Evolutionary conservation across 75 land plant species (phyloP).

Genomic region (Adiantum capillusveneris): DNA sequence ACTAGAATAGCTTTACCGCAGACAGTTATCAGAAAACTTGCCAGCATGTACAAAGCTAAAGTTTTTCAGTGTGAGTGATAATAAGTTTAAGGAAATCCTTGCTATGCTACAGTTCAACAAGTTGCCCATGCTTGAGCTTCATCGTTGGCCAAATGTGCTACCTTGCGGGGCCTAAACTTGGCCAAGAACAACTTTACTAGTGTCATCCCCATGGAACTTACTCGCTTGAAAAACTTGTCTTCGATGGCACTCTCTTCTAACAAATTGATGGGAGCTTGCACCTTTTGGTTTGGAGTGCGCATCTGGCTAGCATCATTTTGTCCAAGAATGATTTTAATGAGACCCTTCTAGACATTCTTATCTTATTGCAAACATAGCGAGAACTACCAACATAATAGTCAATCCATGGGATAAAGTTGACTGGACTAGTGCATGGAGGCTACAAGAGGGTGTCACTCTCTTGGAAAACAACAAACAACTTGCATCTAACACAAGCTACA

Average conservation of each 20-base stretch:
- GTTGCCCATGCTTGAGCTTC: constrained; percentile 20
- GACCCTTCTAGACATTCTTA: too few relatives aligned
- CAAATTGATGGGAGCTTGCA: constrained; percentile 20
- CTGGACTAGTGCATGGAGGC: too few relatives aligned
- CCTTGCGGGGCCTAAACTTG: constrained; percentile 54
- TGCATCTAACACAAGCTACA: too few relatives aligned
- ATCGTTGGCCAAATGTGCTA: constrained; percentile 48
- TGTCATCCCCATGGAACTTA: constrained; percentile 37
- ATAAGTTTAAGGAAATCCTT: not conserved
- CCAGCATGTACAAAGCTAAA: constrained; percentile 14
- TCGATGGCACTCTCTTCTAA: constrained; percentile 31
- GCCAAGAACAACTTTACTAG: constrained; percentile 63
- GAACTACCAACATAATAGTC: too few relatives aligned
- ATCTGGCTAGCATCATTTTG: constrained; percentile 27
- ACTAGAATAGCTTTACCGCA: constrained; percentile 45
- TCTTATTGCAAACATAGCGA: too few relatives aligned
- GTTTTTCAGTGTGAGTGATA: constrained; percentile 17
- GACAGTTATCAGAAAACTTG: constrained; percentile 37
- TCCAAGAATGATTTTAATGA: constrained; percentile 42
- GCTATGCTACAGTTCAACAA: constrained; percentile 10
- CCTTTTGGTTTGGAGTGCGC: constrained; percentile 17
- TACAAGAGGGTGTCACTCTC: too few relatives aligned
- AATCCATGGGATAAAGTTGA: too few relatives aligned
- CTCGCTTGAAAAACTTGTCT: constrained; percentile 14
- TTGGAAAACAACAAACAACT: too few relatives aligned